Evolutionary conservation across 345 rosid genomes (phyloP), one percentile per base, ranked within the genome.

Genomic region (Aquilaria yunnanensis): DNA sequence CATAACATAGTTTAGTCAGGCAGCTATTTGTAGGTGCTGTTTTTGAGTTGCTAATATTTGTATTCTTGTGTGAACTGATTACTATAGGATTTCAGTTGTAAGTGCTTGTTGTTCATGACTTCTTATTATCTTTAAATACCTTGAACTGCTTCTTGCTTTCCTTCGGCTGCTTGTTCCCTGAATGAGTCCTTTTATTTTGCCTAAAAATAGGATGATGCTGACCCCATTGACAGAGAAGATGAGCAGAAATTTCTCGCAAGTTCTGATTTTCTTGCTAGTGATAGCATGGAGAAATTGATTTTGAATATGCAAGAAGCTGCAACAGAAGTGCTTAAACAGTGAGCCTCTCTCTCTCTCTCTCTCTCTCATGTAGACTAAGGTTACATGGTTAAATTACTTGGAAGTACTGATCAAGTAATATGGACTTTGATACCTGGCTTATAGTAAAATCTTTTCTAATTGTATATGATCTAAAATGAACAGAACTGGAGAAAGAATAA

Each of bases 301-400:
- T 65, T 82, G 32, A 61, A 74, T 74, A 75, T 94, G 80, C 83
- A 82, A 79, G 75, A 57, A 57, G 96, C 91, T 57, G 85, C 76
- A 31, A 63, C 77, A 49, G 93, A 91, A 78, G 87, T 81, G 74
- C 76, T 94, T 5, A 82, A 86, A 70, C 87, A 91, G 99, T 93
- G 78, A 62, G 67, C 32, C 49, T 66, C 56, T 10, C 32, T 32
- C 55, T 29, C 34, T 55, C 14, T 46, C n/a, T 55, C n/a, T 14
- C 54, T 49, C 49, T 48, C 8, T 5, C 23, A 33, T 14, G 32
- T 37, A 4, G 55, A 50, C 46, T 61, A 49, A 47, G 53, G 6
- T 43, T 52, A 30, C 6, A 32, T 61, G 16, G 14, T 54, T 12
- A 13, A 55, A 51, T 37, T 37, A 4, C 7, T 37, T 37, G 1